Evolutionary conservation across 2,329 filamentous ascomycete species (phyloP), one percentile per base, ranked within the genome.

Genomic region (Alternaria sp.): DNA sequence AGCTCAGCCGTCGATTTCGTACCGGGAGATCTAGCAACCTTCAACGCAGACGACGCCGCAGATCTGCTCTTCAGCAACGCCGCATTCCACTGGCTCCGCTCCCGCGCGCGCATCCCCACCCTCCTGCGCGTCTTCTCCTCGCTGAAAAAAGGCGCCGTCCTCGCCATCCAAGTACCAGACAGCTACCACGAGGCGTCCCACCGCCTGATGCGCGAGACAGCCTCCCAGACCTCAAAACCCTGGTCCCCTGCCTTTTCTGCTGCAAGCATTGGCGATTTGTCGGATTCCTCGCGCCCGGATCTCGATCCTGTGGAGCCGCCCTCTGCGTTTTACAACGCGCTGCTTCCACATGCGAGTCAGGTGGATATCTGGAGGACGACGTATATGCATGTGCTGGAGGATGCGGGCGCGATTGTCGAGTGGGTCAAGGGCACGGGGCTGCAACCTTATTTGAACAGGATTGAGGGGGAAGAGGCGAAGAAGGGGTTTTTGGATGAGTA

Each of bases 381-480:
- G 39, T 88, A 88, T 61, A 74, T 81, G 26, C 85, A 88, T 69
- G 71, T 80, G 0, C 68, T 88, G 56, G 75, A 79, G 3, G 79
- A 77, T 23, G 83, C 83, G 21, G 61, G 72, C 11, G 82, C 78
- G 1, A 83, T 88, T 40, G 81, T 87, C 5, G 85, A 87, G 69
- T 88, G 86, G 86, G 82, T 88, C 3, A 83, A 82, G 62, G 83
- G 84, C 0, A 86, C 84, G 0, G 86, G 84, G 0, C 68, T 88
- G 63, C 78, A 80, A 63, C 86, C 86, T 0, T 88, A 80, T 63
- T 51, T 88, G 53, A 79, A 86, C 44, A 75, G 78, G 3, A 74
- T 88, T 36, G 70, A 73, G 1, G 72, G 75, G 2, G 78, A 82
- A 31, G 64, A 28, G 21, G 62, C 51, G 48, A 79, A 74, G 58